Conservation (phyloP, 352 stramenopile species). For the Phytophthora citrophthora region DNA sequence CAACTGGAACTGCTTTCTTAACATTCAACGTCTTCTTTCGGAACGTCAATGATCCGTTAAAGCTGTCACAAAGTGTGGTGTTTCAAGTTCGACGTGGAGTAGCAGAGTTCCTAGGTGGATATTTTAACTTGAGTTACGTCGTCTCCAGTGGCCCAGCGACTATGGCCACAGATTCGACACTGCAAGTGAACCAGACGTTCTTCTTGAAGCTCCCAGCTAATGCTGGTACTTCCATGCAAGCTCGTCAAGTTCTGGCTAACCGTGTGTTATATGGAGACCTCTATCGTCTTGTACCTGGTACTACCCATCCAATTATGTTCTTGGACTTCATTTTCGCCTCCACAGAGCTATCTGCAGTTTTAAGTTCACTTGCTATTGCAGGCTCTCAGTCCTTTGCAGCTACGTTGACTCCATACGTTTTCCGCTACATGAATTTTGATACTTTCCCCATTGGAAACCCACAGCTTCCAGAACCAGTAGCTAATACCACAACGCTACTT, state of each 20-base stretch:
- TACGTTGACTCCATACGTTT: conserved; percentile 51
- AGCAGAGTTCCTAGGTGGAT: conserved; percentile 43
- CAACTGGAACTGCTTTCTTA: conserved; percentile 34
- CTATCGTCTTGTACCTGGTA: conserved; percentile 16
- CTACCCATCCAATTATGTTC: conserved; percentile 42
- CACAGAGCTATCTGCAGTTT: conserved; percentile 7
- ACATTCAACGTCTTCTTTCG: conserved; percentile 47
- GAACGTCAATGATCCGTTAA: conserved; percentile 43
- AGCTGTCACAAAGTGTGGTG: conserved; percentile 45
- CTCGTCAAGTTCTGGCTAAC: conserved; percentile 44
- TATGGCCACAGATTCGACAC: conserved; percentile 28
- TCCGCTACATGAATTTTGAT: conserved; percentile 54
- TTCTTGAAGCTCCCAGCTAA: conserved; percentile 29
- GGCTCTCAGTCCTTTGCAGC: conserved; percentile 23
- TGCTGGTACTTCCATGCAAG: conserved; percentile 19
- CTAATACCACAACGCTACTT: conserved; percentile 25
- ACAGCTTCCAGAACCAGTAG: conserved; percentile 20
- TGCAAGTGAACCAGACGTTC: conserved; percentile 56
- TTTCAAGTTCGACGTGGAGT: conserved; percentile 60
- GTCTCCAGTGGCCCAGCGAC: conserved; percentile 30
- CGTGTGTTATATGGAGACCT: conserved; percentile 56
- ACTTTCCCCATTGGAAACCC: conserved; percentile 49
- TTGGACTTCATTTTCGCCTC: conserved; percentile 48
- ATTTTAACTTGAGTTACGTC: conserved; percentile 35
- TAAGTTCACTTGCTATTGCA: conserved; percentile 17